Conservation (phyloP, 1,284 basidiomycete genomes). For the Cryptococcus amylolentus region DNA sequence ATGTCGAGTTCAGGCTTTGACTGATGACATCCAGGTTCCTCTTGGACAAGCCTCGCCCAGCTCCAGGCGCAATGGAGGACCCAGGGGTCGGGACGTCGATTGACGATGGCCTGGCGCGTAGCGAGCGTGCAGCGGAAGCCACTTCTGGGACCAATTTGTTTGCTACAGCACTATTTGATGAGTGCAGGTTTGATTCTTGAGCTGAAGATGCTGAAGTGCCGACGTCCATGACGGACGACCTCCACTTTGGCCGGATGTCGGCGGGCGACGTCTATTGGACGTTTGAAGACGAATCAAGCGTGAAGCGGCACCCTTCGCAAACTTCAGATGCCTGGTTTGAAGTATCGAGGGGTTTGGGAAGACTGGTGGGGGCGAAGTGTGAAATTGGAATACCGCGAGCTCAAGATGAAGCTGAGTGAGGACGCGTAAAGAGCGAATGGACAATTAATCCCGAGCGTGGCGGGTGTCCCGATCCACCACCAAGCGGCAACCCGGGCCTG, state of each 20-base stretch:
- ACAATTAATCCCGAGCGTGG: conserved; percentile 4
- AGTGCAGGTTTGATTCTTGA: not conserved
- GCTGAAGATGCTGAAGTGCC: not conserved
- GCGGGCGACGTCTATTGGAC: not conserved
- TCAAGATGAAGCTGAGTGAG: not conserved
- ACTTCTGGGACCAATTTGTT: not conserved
- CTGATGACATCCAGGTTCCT: conserved; percentile 9
- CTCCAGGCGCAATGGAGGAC: not conserved
- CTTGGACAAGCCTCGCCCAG: not conserved
- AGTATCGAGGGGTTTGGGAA: not conserved
- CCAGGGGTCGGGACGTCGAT: not conserved
- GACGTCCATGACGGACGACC: conserved; percentile 29
- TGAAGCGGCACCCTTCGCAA: too few relatives aligned
- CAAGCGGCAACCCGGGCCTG: not conserved
- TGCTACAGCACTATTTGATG: not conserved
- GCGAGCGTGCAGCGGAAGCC: not conserved
- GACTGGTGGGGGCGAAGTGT: not conserved
- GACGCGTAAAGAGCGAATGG: not conserved
- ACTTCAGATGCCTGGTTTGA: too few relatives aligned
- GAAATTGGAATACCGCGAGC: not conserved
- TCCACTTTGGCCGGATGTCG: conserved; percentile 20
- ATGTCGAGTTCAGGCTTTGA: conserved; percentile 24
- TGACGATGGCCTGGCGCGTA: not conserved
- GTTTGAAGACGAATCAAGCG: not conserved
- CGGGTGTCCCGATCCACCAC: not conserved